Conservation (phyloP, 768 basidiomycete genomes). For the Cyathus striatus region DNA sequence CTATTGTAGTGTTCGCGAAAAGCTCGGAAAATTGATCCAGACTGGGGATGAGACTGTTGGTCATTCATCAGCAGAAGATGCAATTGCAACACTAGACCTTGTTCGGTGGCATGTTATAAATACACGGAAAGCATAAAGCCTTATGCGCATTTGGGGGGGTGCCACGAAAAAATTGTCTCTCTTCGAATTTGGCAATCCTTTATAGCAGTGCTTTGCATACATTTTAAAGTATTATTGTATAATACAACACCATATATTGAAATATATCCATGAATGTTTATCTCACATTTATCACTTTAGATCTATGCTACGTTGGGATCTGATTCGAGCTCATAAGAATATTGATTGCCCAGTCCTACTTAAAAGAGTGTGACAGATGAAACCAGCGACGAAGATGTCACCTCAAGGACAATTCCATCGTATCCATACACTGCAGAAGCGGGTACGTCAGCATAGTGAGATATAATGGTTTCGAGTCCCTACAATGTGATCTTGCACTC, state of each 20-base stretch:
- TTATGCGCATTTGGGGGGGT: too few relatives aligned
- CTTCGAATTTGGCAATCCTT: too few relatives aligned
- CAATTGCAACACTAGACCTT: conserved; percentile 81
- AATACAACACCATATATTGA: too few relatives aligned
- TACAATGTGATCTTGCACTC: conserved; percentile 60
- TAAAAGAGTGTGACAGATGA: conserved; percentile 68
- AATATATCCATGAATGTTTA: too few relatives aligned
- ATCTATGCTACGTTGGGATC: too few relatives aligned
- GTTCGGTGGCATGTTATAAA: conserved; percentile 80
- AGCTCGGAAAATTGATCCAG: conserved; percentile 80
- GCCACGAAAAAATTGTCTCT: too few relatives aligned
- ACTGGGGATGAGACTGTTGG: conserved; percentile 68
- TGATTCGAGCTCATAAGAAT: too few relatives aligned
- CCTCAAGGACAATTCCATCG: conserved; percentile 77
- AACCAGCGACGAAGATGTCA: conserved; percentile 74
- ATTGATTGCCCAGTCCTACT: too few relatives aligned
- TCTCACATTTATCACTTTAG: too few relatives aligned
- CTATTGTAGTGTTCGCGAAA: conserved; percentile 70
- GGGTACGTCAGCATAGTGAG: conserved; percentile 4
- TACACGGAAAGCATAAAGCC: conserved; percentile 28
- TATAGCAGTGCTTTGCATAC: too few relatives aligned
- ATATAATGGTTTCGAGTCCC: conserved; percentile 19
- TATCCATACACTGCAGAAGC: conserved; percentile 59
- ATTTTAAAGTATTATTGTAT: too few relatives aligned
- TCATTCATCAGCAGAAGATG: conserved; percentile 91